Evolutionary conservation across 2,329 filamentous ascomycete genomes (phyloP), one percentile per base, ranked within the genome.

Genomic region (Paracoccidioides lutzii): DNA sequence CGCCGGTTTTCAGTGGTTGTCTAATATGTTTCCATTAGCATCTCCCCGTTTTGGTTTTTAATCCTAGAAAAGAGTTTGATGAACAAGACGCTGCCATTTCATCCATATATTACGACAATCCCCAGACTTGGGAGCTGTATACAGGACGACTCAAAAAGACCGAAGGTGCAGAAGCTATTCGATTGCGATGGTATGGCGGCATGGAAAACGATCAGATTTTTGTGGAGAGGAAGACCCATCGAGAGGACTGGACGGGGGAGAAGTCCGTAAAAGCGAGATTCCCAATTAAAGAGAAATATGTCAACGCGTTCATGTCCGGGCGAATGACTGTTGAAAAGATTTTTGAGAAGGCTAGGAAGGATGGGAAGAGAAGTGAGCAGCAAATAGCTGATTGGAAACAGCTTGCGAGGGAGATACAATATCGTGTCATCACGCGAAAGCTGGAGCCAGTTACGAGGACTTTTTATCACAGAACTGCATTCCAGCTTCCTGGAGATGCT

Each of bases 261-360:
- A 95, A 97, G 75, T 97, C 91, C 1, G 93, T 98, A 73, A 98
- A 98, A 76, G 91, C 93, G 45, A 87, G 93, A 45, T 98, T 98
- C 67, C 80, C 87, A 7, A 78, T 93, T 61, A 97, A 98, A 76
- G 93, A 98, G 75, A 98, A 98, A 79, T 88, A 96, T 60, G 86
- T 98, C 66, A 97, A 97, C 67, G 80, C 88, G 12, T 98, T 90
- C 69, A 76, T 98, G 71, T 79, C 79, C 52, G 93, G 93, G 55
- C 83, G 90, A 64, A 79, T 95, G 66, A 88, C 90, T 1, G 90
- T 93, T 0, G 83, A 85, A 41, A 84, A 88, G 58, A 82, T 94
- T n/a, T 97, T 98, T 60, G 91, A 97, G 65, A 98, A 98, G 76
- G 89, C 90, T 66, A 84, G 91, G 56, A 93, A 88, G 69, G 91